Evolutionary conservation across 2,329 filamentous ascomycete species (phyloP).

Genomic region (Pyrenochaeta sp.): DNA sequence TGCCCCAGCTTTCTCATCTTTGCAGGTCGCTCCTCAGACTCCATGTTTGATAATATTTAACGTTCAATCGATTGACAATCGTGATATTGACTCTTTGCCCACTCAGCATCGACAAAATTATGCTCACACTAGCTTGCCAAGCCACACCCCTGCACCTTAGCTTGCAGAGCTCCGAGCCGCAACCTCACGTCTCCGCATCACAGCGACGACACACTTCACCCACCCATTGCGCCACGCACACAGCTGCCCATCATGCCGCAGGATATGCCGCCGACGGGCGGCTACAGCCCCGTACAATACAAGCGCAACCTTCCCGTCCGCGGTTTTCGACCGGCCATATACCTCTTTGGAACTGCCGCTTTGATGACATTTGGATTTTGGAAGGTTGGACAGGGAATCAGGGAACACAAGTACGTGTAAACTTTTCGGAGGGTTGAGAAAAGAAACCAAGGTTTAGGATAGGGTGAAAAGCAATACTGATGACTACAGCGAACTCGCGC

Average conservation of each 20-base stretch:
- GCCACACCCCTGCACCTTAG: conserved; percentile 28
- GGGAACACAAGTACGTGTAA: conserved; percentile 83
- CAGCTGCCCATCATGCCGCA: conserved; percentile 77
- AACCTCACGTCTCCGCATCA: conserved; percentile 41
- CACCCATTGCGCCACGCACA: conserved; percentile 39
- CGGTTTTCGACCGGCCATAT: conserved; percentile 84
- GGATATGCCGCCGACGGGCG: conserved; percentile 94
- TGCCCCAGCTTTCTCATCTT: conserved; percentile 64
- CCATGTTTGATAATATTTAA: conserved; percentile 53
- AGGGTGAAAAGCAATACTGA: conserved; percentile 20
- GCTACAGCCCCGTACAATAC: conserved; percentile 97
- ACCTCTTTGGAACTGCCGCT: conserved; percentile 78
- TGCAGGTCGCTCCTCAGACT: conserved; percentile 62
- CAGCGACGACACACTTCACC: conserved; percentile 23
- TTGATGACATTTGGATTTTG: conserved; percentile 94
- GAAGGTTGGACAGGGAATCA: conserved; percentile 79
- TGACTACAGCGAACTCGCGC: conserved; percentile 78
- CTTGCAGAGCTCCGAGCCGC: conserved; percentile 25
- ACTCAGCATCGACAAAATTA: conserved; percentile 40
- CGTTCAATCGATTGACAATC: neutral
- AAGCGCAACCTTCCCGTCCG: conserved; percentile 94
- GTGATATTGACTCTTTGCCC: conserved; percentile 15
- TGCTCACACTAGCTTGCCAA: conserved; percentile 41
- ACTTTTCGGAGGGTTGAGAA: neutral
- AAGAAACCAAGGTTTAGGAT: neutral